phyloP scores from a whole-genome alignment of 768 basidiomycete species.

The Pleurotus pulmonarius region DNA sequence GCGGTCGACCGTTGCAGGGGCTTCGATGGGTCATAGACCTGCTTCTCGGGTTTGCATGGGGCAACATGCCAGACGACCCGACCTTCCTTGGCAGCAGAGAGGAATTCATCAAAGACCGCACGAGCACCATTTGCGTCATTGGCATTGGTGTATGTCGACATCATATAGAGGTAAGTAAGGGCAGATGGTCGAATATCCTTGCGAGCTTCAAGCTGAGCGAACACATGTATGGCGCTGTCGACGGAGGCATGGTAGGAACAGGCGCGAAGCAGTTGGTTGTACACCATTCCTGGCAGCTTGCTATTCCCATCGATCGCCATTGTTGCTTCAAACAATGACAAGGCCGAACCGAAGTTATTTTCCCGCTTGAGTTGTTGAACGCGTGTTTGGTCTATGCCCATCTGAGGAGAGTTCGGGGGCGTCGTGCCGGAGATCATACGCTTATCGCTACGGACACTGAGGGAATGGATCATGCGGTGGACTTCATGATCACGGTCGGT shows the following conservation, averaged over 20 bases:
- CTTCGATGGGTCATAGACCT: constrained; percentile 11
- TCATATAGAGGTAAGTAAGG: constrained; percentile 48
- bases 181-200: constrained; percentile 26
- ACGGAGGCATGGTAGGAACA: constrained; percentile 56
- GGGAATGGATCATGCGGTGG: constrained; percentile 33
- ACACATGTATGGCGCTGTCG: constrained; percentile 61
- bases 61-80: constrained; percentile 27
- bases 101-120: constrained; percentile 63
- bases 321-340: constrained; percentile 69
- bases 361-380: constrained; percentile 51
- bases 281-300: constrained; percentile 35
- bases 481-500: constrained; percentile 69
- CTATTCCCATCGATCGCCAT: constrained; percentile 29
- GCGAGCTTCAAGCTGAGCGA: constrained; percentile 54
- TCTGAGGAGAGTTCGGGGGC: constrained; percentile 9
- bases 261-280: constrained; percentile 54
- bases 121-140: constrained; percentile 45
- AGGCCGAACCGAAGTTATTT: constrained; percentile 66
- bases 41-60: background rate
- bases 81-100: constrained; percentile 33
- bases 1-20: constrained; percentile 4
- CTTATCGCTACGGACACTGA: constrained; percentile 40
- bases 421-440: constrained; percentile 23
- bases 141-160: constrained; percentile 53
- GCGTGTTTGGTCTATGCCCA: constrained; percentile 30